These are phyloP conservation scores for Sonneratia caseolaris DNA, from an alignment of 345 rosid genomes.

Conservation along the genomic window DNA sequence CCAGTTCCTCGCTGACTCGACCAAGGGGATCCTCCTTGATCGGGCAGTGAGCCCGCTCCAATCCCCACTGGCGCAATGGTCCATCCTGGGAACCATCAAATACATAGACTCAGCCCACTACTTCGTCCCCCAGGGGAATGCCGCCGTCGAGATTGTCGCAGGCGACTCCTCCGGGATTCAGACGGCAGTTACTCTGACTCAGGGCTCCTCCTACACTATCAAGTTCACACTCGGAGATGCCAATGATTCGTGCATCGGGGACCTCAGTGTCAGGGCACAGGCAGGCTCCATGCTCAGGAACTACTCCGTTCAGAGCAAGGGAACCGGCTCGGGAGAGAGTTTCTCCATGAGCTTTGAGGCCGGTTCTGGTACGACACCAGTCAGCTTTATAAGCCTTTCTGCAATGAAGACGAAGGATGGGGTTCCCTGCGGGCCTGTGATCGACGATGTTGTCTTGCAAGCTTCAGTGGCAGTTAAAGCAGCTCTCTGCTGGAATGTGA, in stretches of 20 bases:
- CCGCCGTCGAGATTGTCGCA: conserved; percentile 46
- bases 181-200: conserved; percentile 23
- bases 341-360: conserved; percentile 34
- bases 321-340: conserved; percentile 35
- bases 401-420: conserved; percentile 35
- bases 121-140: conserved; percentile 46
- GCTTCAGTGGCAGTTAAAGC: conserved; percentile 23
- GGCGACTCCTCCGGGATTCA: conserved; percentile 32
- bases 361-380: conserved; percentile 23
- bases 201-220: conserved; percentile 32
- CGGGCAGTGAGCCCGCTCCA: conserved; percentile 31
- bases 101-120: conserved; percentile 45
- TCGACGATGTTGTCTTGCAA: conserved; percentile 42
- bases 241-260: conserved; percentile 31
- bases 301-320: conserved; percentile 34
- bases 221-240: conserved; percentile 52
- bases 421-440: conserved; percentile 42
- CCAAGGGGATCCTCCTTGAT: conserved; percentile 38
- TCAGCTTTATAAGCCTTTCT: conserved; percentile 41
- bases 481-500: conserved; percentile 20
- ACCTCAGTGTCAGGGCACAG: conserved; percentile 27
- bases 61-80: conserved; percentile 39
- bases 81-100: conserved; percentile 40
- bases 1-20: conserved; percentile 34
- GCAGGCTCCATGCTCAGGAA: conserved; percentile 35